Conservation (phyloP, 495 filamentous ascomycete genomes). For the Niebla homalea region DNA sequence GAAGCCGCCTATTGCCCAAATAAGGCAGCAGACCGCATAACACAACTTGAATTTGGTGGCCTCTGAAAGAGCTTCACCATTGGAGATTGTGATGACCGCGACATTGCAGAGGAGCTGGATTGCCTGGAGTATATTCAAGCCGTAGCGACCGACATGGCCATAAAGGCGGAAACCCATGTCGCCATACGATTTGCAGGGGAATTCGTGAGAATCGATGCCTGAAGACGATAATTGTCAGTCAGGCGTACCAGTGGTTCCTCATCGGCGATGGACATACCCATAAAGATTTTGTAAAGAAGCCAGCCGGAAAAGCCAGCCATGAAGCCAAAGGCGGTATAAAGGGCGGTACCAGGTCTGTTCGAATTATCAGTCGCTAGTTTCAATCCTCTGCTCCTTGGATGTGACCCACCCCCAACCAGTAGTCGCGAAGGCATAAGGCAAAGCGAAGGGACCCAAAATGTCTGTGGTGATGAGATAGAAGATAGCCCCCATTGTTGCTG, state of each 20-base stretch:
- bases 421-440: constrained; percentile 23
- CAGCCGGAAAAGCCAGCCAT: constrained; percentile 37
- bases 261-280: constrained; percentile 37
- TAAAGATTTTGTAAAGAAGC: constrained; percentile 42
- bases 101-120: constrained; percentile 39
- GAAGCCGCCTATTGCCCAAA: constrained; percentile 28
- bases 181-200: constrained; percentile 41
- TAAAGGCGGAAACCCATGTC: constrained; percentile 45
- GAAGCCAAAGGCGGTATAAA: constrained; percentile 25
- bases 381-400: not conserved
- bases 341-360: constrained; percentile 17
- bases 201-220: constrained; percentile 26
- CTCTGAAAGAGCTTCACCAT: constrained; percentile 44
- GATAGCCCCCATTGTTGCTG: constrained; percentile 31
- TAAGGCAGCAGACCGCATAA: constrained; percentile 26
- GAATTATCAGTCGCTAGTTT: not conserved
- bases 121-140: constrained; percentile 42
- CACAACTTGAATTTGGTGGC: constrained; percentile 32
- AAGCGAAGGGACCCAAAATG: constrained; percentile 44
- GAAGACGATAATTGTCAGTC: not conserved
- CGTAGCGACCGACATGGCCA: constrained; percentile 39
- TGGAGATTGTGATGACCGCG: constrained; percentile 39
- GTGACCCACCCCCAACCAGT: constrained; percentile 19
- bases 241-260: not conserved
- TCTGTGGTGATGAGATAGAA: constrained; percentile 51